Base-by-base conservation (phyloP, 768 basidiomycete species). In the Tylopilus plumbeoviolaceoides region DNA sequence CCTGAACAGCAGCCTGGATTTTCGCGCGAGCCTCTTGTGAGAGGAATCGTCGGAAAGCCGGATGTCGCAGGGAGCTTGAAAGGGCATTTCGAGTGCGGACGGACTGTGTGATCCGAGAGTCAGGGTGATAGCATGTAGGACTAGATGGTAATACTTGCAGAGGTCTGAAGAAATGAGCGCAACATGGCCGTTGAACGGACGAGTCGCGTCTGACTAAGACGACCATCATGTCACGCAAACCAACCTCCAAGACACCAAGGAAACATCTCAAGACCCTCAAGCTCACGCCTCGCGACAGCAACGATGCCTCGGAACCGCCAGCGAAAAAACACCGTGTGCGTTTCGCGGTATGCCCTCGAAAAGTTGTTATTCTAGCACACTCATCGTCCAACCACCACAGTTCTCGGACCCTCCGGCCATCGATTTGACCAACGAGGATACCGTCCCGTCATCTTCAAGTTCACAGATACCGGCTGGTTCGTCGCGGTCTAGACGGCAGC, bases 1-100 rank as follows among this genome's bases (percentile, higher is more conserved):
- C 73, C 8, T 77, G 71, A 25, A 98, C 80, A 3, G 94, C 93
- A 59, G 82, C 69, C 65, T 88, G 80, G n/a, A 91, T 82, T 61
- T 79, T 72, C 11, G 75, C 60, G 20, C 86, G 80, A 5, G 79
- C 74, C 53, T 89, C 81, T 30, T 83, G 76, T 5, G 83, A 81
- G 44, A 91, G 75, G 58, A 76, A 79, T 25, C 89, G 79, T 4
- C 63, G 55, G 43, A 60, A 60, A 1, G 36, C 33, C 6, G 56
- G 51, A 31, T 44, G 51, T 43, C 51, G 60, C 9, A 54, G 30
- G 10, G 28, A 28, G 23, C 7, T 43, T n/a, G 53, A 58, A 11
- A 54, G 35, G 6, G 35, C 55, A 25, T 50, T 58, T 31, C 63
- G 61, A 23, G 53, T 9, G 5, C 47, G 35, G 2, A 45, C 7